Conservation (phyloP, 495 filamentous ascomycete species). For the Cladorrhinum samala region DNA sequence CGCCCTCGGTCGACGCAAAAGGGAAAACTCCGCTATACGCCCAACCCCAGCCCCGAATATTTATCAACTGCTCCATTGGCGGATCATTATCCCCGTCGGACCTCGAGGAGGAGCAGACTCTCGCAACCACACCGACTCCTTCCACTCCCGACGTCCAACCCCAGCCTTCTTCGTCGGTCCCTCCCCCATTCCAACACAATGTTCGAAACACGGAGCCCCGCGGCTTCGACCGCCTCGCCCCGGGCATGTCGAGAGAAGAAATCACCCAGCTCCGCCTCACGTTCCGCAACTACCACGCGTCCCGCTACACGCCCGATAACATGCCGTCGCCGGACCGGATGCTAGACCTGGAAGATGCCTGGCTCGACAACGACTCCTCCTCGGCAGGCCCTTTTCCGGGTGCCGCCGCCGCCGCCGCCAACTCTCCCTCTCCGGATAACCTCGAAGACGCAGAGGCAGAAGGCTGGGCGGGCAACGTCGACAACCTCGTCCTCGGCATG, state of each 20-base stretch:
- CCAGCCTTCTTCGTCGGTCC: background rate
- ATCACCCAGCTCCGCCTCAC: slow-evolving; percentile 76
- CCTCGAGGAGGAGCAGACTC: slow-evolving; percentile 59
- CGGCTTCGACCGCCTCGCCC: slow-evolving; percentile 83
- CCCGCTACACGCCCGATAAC: slow-evolving; percentile 74
- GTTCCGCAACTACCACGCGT: slow-evolving; percentile 71
- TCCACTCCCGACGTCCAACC: slow-evolving; percentile 13
- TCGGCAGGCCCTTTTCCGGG: too few species aligned
- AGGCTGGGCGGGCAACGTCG: slow-evolving; percentile 22
- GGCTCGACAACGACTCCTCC: slow-evolving; percentile 68
- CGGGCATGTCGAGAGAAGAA: slow-evolving; percentile 76
- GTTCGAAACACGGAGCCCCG: slow-evolving; percentile 21
- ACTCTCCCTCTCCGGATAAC: slow-evolving; percentile 24
- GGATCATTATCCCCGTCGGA: slow-evolving; percentile 63
- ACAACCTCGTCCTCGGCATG: slow-evolving; percentile 74
- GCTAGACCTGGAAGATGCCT: slow-evolving; percentile 74
- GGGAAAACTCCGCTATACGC: slow-evolving; percentile 23
- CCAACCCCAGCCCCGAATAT: slow-evolving; percentile 43
- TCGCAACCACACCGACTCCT: slow-evolving; percentile 37
- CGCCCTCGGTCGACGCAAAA: slow-evolving; percentile 27
- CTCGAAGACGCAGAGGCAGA: slow-evolving; percentile 30
- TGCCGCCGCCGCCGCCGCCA: too few species aligned
- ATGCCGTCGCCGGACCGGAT: slow-evolving; percentile 59
- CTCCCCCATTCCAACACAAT: background rate
- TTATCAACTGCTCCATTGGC: slow-evolving; percentile 85